These are phyloP conservation scores for Aurantiochytrium sp. DNA, from an alignment of 108 stramenopile genomes.

Conservation along the genomic window DNA sequence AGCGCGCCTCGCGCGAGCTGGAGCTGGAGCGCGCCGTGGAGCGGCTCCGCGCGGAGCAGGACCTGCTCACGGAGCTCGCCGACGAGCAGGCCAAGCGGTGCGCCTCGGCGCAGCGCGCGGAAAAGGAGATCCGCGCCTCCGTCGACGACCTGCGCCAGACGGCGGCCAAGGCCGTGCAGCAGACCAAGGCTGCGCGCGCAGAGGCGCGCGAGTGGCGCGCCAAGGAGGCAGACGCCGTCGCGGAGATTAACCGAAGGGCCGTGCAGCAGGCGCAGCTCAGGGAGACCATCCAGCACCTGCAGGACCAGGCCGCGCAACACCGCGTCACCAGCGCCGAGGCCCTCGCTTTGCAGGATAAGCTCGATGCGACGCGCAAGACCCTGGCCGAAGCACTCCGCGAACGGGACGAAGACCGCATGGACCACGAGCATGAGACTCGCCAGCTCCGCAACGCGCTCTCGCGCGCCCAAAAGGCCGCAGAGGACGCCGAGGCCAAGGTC, in stretches of 20 bases:
- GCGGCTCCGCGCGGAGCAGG: not conserved
- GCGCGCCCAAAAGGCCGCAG: not conserved
- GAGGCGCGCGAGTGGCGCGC: not conserved
- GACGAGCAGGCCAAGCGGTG: not conserved
- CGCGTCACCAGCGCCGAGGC: not conserved
- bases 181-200: not conserved
- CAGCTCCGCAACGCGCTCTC: not conserved
- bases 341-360: not conserved
- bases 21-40: not conserved
- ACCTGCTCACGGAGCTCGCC: not conserved
- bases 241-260: not conserved
- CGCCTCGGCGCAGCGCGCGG: not conserved
- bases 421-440: too few relatives aligned
- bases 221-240: not conserved
- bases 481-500: not conserved
- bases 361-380: not conserved
- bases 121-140: not conserved
- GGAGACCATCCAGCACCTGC: not conserved
- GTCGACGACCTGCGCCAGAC: not conserved
- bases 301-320: not conserved
- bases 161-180: not conserved
- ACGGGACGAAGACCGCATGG: too few relatives aligned
- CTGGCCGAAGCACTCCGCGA: not conserved
- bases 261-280: not conserved
- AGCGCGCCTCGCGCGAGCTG: not conserved